These are phyloP conservation scores for Apiospora saccharicola DNA, from an alignment of 2,329 filamentous ascomycete genomes.

Conservation along the genomic window DNA sequence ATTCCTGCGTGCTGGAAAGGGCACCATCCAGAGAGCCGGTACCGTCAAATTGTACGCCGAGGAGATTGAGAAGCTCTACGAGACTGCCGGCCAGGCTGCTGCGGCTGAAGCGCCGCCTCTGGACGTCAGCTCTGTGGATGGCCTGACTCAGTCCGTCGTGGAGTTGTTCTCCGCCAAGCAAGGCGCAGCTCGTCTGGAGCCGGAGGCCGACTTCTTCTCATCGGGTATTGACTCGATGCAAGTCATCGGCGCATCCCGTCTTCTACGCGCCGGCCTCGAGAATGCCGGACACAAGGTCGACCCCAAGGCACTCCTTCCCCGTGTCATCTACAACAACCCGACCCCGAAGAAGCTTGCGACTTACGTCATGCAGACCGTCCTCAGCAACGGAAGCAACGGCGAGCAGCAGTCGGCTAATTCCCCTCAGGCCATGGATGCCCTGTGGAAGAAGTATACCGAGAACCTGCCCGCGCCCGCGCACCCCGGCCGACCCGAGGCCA, in stretches of 20 bases:
- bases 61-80: constrained; percentile 17
- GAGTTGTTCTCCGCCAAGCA: constrained; percentile 41
- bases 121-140: constrained; percentile 41
- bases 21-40: constrained; percentile 2
- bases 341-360: constrained; percentile 44
- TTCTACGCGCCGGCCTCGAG: constrained; percentile 46
- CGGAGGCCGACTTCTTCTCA: constrained; percentile 49
- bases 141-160: constrained; percentile 40
- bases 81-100: constrained; percentile 29
- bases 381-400: constrained; percentile 29
- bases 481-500: constrained; percentile 39
- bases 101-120: constrained; percentile 35
- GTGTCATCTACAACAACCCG: constrained; percentile 49
- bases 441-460: constrained; percentile 46
- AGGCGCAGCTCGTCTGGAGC: constrained; percentile 37
- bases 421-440: constrained; percentile 41
- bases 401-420: constrained; percentile 33
- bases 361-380: constrained; percentile 41
- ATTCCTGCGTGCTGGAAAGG: constrained; percentile 17
- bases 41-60: background rate
- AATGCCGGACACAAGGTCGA: constrained; percentile 39
- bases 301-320: constrained; percentile 40
- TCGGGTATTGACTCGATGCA: constrained; percentile 51
- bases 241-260: constrained; percentile 46
- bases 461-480: constrained; percentile 34